Evolutionary conservation across 2,329 filamentous ascomycete species (phyloP), one percentile per base, ranked within the genome.

Genomic region (Diplodia scrobiculata): DNA sequence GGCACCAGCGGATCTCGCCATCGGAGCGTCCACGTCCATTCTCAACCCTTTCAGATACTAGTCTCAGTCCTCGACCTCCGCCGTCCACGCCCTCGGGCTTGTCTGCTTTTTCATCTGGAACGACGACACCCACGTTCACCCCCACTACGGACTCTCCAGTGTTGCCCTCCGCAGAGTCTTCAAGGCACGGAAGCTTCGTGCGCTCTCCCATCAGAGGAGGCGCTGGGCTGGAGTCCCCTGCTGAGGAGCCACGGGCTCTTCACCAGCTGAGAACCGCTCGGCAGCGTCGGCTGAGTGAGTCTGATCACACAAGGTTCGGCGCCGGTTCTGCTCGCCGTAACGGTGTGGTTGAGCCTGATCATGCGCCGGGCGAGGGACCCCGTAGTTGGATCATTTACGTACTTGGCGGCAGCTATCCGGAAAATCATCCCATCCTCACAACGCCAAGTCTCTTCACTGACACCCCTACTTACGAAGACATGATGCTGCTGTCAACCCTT

Each of bases 361-460:
- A 81, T 68, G 84, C 86, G 68, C 85, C 86, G 25, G 82, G 86
- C 66, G 79, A 81, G 60, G 80, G 82, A 53, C 86, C 85, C 65
- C 80, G 87, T 69, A 90, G 87, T 75, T 90, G 87, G 87, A 84
- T 90, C 71, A 89, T 90, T 63, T 90, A 90, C 72, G 87, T 90
- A 9, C 84, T 90, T 62, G 87, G 87, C 52, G 88, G 87, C 50
- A 89, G 87, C 69, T 85, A 89, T 63, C 87, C 88, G 1, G 87
- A 89, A 70, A 88, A 89, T 69, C 87, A 90, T 73, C 88, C 87
- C 25, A 88, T 89, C 25, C 84, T 90, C 68, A 88, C 87, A 7
- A 89, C 88, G 21, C 88, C 87, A 13, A 89, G 87, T 70, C 79
- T 90, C 11, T 90, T 89, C 73, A 90, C 87, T 19, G 87, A 90